Conservation (phyloP, 768 basidiomycete species). For the Pleurotus sapidus region DNA sequence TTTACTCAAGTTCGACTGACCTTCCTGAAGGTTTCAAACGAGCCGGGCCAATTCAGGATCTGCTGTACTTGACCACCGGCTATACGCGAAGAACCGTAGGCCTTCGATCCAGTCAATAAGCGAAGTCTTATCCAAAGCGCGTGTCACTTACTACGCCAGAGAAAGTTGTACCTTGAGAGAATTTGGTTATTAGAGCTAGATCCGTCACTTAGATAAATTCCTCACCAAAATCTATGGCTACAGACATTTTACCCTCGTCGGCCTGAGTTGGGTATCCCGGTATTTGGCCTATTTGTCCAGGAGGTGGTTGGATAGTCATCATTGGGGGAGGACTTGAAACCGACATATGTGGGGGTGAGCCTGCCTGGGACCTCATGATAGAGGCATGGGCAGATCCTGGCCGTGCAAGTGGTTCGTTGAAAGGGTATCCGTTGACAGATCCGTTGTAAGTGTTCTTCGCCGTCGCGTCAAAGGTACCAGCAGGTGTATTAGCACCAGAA, state of each 20-base stretch:
- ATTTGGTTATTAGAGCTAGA: too few relatives aligned
- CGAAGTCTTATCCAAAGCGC: neutral
- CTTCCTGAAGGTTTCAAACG: slow-evolving; percentile 84
- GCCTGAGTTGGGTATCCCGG: slow-evolving; percentile 19
- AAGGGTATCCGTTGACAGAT: slow-evolving; percentile 21
- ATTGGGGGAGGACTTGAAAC: slow-evolving; percentile 16
- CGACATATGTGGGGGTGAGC: slow-evolving; percentile 21
- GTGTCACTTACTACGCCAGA: slow-evolving; percentile 71
- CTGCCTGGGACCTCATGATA: slow-evolving; percentile 13
- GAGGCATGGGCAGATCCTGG: slow-evolving; percentile 26
- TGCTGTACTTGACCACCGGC: slow-evolving; percentile 78
- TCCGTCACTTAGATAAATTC: slow-evolving; percentile 7
- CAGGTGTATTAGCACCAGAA: slow-evolving; percentile 7
- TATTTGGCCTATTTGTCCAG: slow-evolving; percentile 3
- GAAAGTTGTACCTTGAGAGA: slow-evolving; percentile 71
- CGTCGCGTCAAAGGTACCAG: slow-evolving; percentile 12
- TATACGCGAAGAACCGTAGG: slow-evolving; percentile 84
- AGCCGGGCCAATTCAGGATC: slow-evolving; percentile 84
- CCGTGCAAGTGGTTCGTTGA: slow-evolving; percentile 25
- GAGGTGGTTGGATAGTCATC: slow-evolving; percentile 20
- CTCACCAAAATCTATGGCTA: slow-evolving; percentile 82
- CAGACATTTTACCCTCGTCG: slow-evolving; percentile 78
- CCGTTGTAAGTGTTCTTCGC: slow-evolving; percentile 20
- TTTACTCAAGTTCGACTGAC: slow-evolving; percentile 24
- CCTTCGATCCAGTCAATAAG: slow-evolving; percentile 37